Evolutionary conservation across 768 basidiomycete genomes (phyloP).

Genomic region (Termitomyces sp.): DNA sequence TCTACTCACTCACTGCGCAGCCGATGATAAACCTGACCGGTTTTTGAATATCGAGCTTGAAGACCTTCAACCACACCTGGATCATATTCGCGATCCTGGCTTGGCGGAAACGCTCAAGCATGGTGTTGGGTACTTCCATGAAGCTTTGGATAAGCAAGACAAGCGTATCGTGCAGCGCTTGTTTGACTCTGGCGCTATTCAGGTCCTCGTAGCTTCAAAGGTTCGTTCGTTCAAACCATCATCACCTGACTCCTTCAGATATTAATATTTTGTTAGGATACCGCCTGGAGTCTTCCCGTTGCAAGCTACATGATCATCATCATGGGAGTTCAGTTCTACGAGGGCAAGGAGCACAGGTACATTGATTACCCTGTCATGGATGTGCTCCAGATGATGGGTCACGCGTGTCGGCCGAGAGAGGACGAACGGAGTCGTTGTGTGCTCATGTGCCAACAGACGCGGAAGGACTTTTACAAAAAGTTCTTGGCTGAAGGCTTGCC

Average conservation of each 20-base stretch:
- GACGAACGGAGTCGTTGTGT: constrained; percentile 93
- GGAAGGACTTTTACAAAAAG: constrained; percentile 99
- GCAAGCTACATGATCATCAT: constrained; percentile 97
- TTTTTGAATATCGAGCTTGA: constrained; percentile 87
- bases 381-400: constrained; percentile 98
- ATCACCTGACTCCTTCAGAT: not conserved
- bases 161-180: constrained; percentile 90
- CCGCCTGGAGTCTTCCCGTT: constrained; percentile 93
- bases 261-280: constrained; percentile 53
- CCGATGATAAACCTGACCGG: constrained; percentile 78
- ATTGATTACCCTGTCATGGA: constrained; percentile 98
- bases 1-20: constrained; percentile 80
- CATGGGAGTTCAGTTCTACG: constrained; percentile 98
- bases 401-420: constrained; percentile 87
- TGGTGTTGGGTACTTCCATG: constrained; percentile 94
- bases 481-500: constrained; percentile 97
- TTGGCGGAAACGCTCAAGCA: constrained; percentile 81
- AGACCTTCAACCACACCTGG: constrained; percentile 85
- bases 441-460: constrained; percentile 94
- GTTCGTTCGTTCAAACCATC: constrained; percentile 37
- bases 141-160: constrained; percentile 88
- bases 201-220: constrained; percentile 92
- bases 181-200: constrained; percentile 93
- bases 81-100: constrained; percentile 72
- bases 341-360: constrained; percentile 97